Conservation (phyloP, 768 basidiomycete species). For the Podaxis mareebaensis region DNA sequence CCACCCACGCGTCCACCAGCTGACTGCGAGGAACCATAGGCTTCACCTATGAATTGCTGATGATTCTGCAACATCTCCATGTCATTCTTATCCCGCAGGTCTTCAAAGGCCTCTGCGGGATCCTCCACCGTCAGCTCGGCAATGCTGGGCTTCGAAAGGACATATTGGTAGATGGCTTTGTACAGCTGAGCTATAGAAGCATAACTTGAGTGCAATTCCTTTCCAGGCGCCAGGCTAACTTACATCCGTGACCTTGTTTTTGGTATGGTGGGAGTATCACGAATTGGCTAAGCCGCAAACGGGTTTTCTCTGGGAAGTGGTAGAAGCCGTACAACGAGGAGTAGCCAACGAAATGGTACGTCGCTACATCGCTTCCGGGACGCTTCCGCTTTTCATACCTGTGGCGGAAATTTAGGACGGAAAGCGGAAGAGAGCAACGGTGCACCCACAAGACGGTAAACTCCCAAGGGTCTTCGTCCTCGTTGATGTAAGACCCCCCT, state of each 20-base stretch:
- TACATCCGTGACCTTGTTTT: conserved; percentile 87
- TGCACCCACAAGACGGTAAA: conserved; percentile 81
- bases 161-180: conserved; percentile 78
- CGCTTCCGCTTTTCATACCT: conserved; percentile 87
- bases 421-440: neutral
- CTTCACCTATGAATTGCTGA: conserved; percentile 70
- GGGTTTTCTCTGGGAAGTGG: conserved; percentile 88
- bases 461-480: conserved; percentile 94
- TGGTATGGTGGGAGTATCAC: conserved; percentile 91
- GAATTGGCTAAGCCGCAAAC: conserved; percentile 92
- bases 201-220: neutral
- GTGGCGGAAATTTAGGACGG: conserved; percentile 3
- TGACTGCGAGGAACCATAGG: conserved; percentile 51
- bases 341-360: conserved; percentile 94
- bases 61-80: conserved; percentile 72
- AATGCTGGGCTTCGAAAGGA: conserved; percentile 62
- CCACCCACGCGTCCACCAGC: conserved; percentile 49
- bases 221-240: conserved; percentile 26
- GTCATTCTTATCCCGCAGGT: conserved; percentile 91
- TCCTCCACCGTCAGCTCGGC: conserved; percentile 98
- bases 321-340: conserved; percentile 95
- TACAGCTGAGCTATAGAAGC: conserved; percentile 74
- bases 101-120: conserved; percentile 97
- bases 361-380: conserved; percentile 44
- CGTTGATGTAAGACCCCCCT: conserved; percentile 91